Evolutionary conservation across 2,329 filamentous ascomycete genomes (phyloP).

Genomic region (Periconia sp.): DNA sequence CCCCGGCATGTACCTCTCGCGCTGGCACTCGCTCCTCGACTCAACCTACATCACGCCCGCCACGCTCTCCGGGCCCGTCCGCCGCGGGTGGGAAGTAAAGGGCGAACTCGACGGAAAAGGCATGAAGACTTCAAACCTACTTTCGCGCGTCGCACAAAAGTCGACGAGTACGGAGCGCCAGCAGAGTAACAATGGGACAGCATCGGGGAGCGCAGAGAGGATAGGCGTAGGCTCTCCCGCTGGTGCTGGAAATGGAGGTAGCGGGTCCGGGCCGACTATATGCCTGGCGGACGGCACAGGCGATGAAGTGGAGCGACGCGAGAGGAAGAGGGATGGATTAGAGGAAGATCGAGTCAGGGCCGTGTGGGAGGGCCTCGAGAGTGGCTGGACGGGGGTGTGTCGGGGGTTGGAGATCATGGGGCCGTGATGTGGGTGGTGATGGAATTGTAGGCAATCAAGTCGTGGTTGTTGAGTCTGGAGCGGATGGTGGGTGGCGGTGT

Average conservation of each 20-base stretch:
- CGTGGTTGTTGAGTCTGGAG: too few species aligned
- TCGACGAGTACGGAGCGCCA: slow-evolving; percentile 13
- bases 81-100: slow-evolving; percentile 46
- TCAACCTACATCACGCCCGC: slow-evolving; percentile 68
- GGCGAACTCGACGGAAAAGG: slow-evolving; percentile 40
- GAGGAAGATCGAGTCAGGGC: slow-evolving; percentile 32
- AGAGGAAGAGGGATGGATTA: slow-evolving; percentile 31
- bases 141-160: slow-evolving; percentile 11
- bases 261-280: too few species aligned
- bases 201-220: neutral
- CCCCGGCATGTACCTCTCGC: slow-evolving; percentile 70
- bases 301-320: slow-evolving; percentile 27
- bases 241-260: slow-evolving; percentile 9
- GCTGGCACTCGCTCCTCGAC: slow-evolving; percentile 73
- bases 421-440: neutral
- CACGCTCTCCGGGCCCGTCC: slow-evolving; percentile 53
- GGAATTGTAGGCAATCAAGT: too few species aligned
- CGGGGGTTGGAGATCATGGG: slow-evolving; percentile 39
- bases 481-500: neutral
- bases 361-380: slow-evolving; percentile 35
- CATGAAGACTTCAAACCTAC: slow-evolving; percentile 22
- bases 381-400: slow-evolving; percentile 37
- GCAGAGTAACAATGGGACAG: neutral
- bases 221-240: too few species aligned
- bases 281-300: too few species aligned